Base-by-base conservation (phyloP, 2,329 filamentous ascomycete genomes). In the Gremmenia infestans region DNA sequence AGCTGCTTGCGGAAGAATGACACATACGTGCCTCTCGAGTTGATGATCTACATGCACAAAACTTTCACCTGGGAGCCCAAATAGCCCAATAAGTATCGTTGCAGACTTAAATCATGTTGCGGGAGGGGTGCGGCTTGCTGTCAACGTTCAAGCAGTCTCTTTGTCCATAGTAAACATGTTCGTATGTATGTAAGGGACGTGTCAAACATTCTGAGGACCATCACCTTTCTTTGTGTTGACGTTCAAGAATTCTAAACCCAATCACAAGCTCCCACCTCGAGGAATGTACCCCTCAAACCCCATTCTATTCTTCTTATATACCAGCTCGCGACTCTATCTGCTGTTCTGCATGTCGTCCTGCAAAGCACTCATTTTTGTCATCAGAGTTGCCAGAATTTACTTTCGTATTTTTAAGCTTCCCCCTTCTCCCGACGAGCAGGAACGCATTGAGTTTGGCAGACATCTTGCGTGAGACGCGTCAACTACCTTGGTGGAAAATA, bases 351-450 rank as follows among this genome's bases (percentile, higher is more conserved):
- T 58, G 48, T 56, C 52, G 39, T 47, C 59, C 23, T 48, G n/a
- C 45, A 55, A 54, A 59, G 48, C 49, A 28, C 43, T 58, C 36
- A 32, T 57, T 14, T 57, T 56, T 49, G 17, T 43, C 19, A 52
- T 60, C 15, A 48, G 54, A 56, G 32, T 58, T 43, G 46, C 54
- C 19, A 49, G 52, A 28, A 49, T 62, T 50, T 45, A 49, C 22
- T 42, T 57, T 50, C 54, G 53, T 19, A 23, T 55, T 25, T 60
- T 46, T 25, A 57, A 50, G 52, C 36, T 48, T 22, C 50, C 58
- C 12, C 48, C 19, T 3, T 25, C 35, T 48, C 36, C 53, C 22
- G 28, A 43, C 8, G 53, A 37, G 14, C 42, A 56, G 47, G 35
- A 22, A 48, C 47, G 39, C 17, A 52, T 61, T 14, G 28, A 52